These are phyloP conservation scores for Heritiera fomes DNA, from an alignment of 345 rosid species.

Conservation along the genomic window DNA sequence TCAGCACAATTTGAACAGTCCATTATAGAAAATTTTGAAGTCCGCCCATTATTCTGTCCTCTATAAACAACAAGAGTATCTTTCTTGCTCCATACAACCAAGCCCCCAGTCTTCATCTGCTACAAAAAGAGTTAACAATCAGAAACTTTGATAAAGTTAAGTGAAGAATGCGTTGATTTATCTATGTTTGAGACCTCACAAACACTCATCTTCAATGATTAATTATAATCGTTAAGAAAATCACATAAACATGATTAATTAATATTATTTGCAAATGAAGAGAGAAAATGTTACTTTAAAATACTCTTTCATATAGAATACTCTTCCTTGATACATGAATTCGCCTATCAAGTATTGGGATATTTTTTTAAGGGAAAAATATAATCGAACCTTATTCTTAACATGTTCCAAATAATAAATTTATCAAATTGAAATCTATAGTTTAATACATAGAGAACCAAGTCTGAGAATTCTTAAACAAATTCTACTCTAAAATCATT, in stretches of 20 bases:
- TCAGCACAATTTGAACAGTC: background rate
- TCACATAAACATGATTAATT: background rate
- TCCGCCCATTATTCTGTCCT: conserved; percentile 40
- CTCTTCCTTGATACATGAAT: background rate
- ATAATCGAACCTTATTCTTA: background rate
- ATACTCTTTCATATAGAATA: background rate
- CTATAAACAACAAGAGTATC: conserved; percentile 56
- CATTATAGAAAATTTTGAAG: conserved; percentile 14
- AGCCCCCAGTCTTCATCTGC: conserved; percentile 86
- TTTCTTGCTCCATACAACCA: conserved; percentile 75
- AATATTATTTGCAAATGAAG: background rate
- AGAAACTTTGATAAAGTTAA: conserved; percentile 9
- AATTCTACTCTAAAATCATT: background rate
- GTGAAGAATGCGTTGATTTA: background rate
- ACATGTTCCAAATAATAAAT: no score
- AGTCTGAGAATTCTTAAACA: background rate
- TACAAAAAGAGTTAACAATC: conserved; percentile 17
- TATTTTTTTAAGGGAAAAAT: background rate
- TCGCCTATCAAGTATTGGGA: background rate
- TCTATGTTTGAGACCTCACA: background rate
- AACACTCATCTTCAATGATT: background rate
- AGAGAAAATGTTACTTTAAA: background rate
- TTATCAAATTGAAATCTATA: no score
- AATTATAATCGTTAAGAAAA: background rate
- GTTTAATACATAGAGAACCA: no score